A percentile compares a stretch with the other conserved stretches of the same genome.
Conservation (phyloP, 495 filamentous ascomycete genomes). For the Aspergillus cristatus region DNA sequence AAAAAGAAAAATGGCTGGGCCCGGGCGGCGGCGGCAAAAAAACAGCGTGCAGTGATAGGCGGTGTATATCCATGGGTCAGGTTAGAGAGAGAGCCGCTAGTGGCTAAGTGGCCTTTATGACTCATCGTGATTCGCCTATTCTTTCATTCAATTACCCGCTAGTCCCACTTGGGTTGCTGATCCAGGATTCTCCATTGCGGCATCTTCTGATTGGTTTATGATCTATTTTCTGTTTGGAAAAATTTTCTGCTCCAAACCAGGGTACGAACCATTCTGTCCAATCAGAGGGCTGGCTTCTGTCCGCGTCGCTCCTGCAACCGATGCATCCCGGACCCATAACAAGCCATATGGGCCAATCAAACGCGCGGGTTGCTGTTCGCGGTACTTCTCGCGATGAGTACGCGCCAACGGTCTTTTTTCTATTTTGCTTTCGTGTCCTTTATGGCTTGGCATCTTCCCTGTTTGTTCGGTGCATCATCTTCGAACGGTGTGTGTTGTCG, state of each 20-base stretch:
- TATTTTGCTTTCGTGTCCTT: constrained; percentile 18
- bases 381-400: constrained; percentile 13
- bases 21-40: constrained; percentile 32
- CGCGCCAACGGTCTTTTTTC: constrained; percentile 25
- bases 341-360: constrained; percentile 22
- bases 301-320: constrained; percentile 24
- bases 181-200: constrained; percentile 8
- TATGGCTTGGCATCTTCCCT: constrained; percentile 13
- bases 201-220: constrained; percentile 20
- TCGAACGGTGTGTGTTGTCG: no score
- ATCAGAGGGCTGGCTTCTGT: constrained; percentile 11
- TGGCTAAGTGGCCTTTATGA: no score
- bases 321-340: constrained; percentile 10
- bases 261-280: constrained; percentile 18
- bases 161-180: constrained; percentile 5
- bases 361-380: constrained; percentile 11
- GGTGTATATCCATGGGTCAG: constrained; percentile 28
- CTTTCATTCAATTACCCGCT: constrained; percentile 16
- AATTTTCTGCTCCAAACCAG: constrained; percentile 14
- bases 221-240: constrained; percentile 4
- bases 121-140: no score
- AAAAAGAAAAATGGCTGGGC: no score
- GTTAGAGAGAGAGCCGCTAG: no score
- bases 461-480: no score
- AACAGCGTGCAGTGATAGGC: constrained; percentile 19